Base-by-base conservation (phyloP, 202 grass and related monocot genomes). In the Zizania palustris region DNA sequence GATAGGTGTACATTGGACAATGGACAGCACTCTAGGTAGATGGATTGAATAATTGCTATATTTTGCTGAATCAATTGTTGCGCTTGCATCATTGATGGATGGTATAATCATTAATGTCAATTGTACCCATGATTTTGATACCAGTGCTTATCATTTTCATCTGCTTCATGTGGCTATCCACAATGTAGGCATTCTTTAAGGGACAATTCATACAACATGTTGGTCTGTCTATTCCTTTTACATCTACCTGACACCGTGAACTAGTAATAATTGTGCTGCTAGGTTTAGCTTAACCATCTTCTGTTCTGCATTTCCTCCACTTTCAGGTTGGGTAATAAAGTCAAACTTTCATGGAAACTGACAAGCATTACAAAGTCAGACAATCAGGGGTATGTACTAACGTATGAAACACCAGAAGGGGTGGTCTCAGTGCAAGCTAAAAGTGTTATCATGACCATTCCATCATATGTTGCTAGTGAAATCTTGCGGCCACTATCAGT, bases 261-360 rank as follows among this genome's bases (percentile, higher is more conserved):
- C 60, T 46, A 59, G 6, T 35, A 53, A 48, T 33, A 21, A 16
- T 33, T 72, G 28, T 35, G 34, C 3, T 48, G 35, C 67, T 77
- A 9, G 6, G 42, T 7, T 6, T 63, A 14, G 53, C n/a, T 28
- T 74, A 64, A 63, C 28, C 71, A 51, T 77, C 33, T 81, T 57
- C 6, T 41, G 6, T 68, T 77, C 12, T 61, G 6, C 7, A 42
- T 69, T 65, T 65, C 45, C 22, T 79, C 75, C 48, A 79, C 81
- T 84, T 86, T 44, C 74, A 99, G 92, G 83, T 71, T 99, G 83
- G 89, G 85, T 77, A 90, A 60, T 85, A 95, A 89, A 88, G 85
- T 95, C 45, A 99, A 96, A 77, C 71, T 99, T 10, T 99, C 89
- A 45, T 96, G 96, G 92, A 99, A 96, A 77, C 83, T 95, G 48